Evolutionary conservation across 805 yeast genomes (phyloP).

Genomic region (Ogataea nonfermentans): DNA sequence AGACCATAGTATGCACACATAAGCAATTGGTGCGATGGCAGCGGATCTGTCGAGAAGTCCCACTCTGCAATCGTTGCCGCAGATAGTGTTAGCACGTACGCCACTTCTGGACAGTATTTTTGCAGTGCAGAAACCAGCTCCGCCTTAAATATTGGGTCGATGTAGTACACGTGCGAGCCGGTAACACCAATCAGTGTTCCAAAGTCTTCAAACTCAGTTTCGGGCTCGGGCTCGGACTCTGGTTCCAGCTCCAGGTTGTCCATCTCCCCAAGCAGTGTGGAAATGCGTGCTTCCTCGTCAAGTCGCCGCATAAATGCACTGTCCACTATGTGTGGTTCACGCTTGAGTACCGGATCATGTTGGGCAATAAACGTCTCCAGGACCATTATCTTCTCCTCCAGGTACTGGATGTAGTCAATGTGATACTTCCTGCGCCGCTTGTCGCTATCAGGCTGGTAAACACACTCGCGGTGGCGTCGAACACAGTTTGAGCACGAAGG

Average conservation of each 20-base stretch:
- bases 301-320: neutral
- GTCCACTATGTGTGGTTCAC: neutral
- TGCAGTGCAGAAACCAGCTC: constrained; percentile 11
- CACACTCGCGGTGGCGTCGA: constrained; percentile 18
- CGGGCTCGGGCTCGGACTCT: neutral
- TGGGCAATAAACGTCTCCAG: constrained; percentile 25
- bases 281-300: constrained; percentile 4
- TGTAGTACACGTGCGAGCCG: constrained; percentile 13
- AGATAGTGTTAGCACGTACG: constrained; percentile 18
- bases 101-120: constrained; percentile 10
- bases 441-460: constrained; percentile 26
- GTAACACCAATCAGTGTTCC: constrained; percentile 11
- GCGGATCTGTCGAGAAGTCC: constrained; percentile 18
- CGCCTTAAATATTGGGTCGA: no score
- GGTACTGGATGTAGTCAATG: constrained; percentile 32
- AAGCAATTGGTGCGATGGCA: constrained; percentile 26
- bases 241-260: neutral
- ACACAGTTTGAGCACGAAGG: constrained; percentile 27
- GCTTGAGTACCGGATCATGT: constrained; percentile 20
- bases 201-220: constrained; percentile 11
- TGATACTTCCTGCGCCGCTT: constrained; percentile 35
- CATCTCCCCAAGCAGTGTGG: constrained; percentile 1
- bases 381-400: constrained; percentile 25
- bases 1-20: constrained; percentile 27
- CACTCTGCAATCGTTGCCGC: constrained; percentile 13